Conservation (phyloP, 2,329 filamentous ascomycete species). For the Ceratocystis ficicola region DNA sequence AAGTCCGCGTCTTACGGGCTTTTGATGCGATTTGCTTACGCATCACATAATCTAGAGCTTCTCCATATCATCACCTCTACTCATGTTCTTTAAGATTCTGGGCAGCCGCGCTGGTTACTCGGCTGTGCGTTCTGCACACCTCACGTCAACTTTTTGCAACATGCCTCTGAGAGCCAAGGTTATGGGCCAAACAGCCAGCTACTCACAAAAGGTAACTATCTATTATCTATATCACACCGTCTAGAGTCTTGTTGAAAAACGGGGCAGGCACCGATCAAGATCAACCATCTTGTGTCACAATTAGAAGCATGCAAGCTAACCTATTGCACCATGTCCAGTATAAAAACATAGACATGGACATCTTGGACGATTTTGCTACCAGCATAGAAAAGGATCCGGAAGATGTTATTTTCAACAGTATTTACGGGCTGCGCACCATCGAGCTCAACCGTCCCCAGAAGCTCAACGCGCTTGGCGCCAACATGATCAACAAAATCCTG, state of each 20-base stretch:
- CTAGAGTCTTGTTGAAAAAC: background rate
- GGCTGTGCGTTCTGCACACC: conserved; percentile 35
- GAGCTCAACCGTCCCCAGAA: conserved; percentile 89
- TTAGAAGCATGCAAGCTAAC: background rate
- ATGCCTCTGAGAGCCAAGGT: conserved; percentile 80
- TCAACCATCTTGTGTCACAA: background rate
- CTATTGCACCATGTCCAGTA: background rate
- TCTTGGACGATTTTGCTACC: conserved; percentile 7
- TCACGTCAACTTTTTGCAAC: conserved; percentile 30
- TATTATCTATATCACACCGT: background rate
- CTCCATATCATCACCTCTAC: conserved; percentile 7
- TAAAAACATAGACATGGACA: conserved; percentile 1
- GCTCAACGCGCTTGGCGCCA: conserved; percentile 82
- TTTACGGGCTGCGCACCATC: conserved; percentile 81
- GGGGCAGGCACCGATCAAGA: background rate
- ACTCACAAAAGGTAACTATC: conserved; percentile 16
- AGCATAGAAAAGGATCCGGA: conserved; percentile 42
- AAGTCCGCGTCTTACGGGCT: conserved; percentile 27
- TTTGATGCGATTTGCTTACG: conserved; percentile 16
- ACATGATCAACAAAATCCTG: conserved; percentile 90
- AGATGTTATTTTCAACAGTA: conserved; percentile 84
- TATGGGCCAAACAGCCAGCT: conserved; percentile 14
- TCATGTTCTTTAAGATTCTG: conserved; percentile 18
- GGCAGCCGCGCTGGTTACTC: conserved; percentile 39
- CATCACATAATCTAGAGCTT: conserved; percentile 9